Evolutionary conservation across 805 yeast genomes (phyloP).

Genomic region (Ascoidea rubescens): DNA sequence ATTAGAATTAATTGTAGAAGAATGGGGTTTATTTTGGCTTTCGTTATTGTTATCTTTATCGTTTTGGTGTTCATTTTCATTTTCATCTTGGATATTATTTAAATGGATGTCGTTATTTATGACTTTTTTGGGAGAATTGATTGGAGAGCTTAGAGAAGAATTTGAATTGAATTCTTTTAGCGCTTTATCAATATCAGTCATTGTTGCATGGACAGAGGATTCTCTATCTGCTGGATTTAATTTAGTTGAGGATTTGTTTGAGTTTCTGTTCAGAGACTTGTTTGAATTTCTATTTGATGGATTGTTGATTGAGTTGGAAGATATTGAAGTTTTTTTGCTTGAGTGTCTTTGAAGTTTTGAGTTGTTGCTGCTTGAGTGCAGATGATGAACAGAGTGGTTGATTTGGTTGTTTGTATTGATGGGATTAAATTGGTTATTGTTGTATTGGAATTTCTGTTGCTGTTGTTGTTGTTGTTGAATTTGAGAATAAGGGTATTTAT

Average conservation of each 20-base stretch:
- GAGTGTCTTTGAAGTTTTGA: not conserved
- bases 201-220: constrained; percentile 33
- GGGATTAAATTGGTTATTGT: constrained; percentile 9
- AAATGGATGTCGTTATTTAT: not conserved
- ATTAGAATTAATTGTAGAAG: no score
- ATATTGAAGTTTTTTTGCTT: not conserved
- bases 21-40: no score
- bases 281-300: no score
- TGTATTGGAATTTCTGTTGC: no score
- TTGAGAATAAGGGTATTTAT: no score
- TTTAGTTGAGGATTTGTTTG: not conserved
- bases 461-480: constrained; percentile 12
- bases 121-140: constrained; percentile 1
- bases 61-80: not conserved
- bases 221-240: constrained; percentile 14
- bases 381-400: constrained; percentile 14
- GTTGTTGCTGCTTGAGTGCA: constrained; percentile 11
- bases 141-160: constrained; percentile 5
- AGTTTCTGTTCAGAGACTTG: no score
- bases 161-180: constrained; percentile 38
- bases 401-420: constrained; percentile 8
- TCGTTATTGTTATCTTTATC: not conserved
- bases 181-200: constrained; percentile 62
- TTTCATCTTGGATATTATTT: not conserved
- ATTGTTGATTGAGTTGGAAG: not conserved